These are phyloP conservation scores for barley (Hordeum vulgare) DNA, from an alignment of 176 grass and related monocot genomes.

Conservation along the genomic window MorexV3_pseudomolecules_assembly NC_058524.1:193760112-193760611, in stretches of 20 bases:
- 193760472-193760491: too few relatives aligned
- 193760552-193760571: too few relatives aligned
- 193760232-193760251: slow-evolving; percentile 13
- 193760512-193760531: too few relatives aligned
- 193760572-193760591: too few relatives aligned
- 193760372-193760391: too few relatives aligned
- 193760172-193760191: not conserved
- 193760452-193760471: too few relatives aligned
- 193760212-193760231: slow-evolving; percentile 3
- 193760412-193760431: too few relatives aligned
- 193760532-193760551: too few relatives aligned
- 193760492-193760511: too few relatives aligned
- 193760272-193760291: not conserved
- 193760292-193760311: not conserved
- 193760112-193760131: slow-evolving; percentile 47
- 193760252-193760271: slow-evolving; percentile 15
- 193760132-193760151: slow-evolving; percentile 30
- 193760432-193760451: too few relatives aligned
- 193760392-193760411: too few relatives aligned
- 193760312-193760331: not conserved
- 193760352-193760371: not conserved
- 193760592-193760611: too few relatives aligned
- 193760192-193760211: slow-evolving; percentile 38
- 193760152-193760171: slow-evolving; percentile 2
- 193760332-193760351: not conserved